Percentiles rank a stretch among this genome's conserved stretches.
Conservation (phyloP, 1,139 yeast genomes). For the Blastobotrys indianensis region DNA sequence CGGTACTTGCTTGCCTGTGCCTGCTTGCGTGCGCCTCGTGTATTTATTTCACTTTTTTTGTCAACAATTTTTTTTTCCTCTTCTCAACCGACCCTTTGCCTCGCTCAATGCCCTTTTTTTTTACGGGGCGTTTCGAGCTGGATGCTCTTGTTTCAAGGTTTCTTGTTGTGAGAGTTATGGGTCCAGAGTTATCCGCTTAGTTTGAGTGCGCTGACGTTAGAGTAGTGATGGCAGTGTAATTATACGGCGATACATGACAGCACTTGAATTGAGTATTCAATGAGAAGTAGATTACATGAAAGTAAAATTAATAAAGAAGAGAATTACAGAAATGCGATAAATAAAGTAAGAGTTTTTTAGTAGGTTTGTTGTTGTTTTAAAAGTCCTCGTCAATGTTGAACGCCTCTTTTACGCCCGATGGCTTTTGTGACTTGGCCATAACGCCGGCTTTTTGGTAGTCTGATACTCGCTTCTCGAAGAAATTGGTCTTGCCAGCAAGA, state of each 20-base stretch:
- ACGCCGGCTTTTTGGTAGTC: conserved; percentile 99
- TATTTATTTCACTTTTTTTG: no score
- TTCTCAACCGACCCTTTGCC: not conserved
- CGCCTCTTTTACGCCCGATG: conserved; percentile 38
- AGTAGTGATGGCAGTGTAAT: conserved; percentile 19
- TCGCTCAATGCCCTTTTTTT: not conserved
- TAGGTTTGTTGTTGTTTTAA: no score
- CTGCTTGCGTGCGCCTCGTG: no score
- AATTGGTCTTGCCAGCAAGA: conserved; percentile 95
- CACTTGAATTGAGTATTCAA: not conserved
- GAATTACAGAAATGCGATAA: not conserved
- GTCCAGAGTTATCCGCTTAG: conserved; percentile 19
- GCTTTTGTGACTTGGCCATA: conserved; percentile 53
- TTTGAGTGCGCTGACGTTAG: conserved; percentile 23
- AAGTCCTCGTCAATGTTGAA: conserved; percentile 43
- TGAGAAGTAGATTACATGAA: not conserved
- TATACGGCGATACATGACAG: conserved; percentile 16
- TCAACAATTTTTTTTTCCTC: not conserved
- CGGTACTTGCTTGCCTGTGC: no score
- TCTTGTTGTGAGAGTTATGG: conserved; percentile 13
- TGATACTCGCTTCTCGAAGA: conserved; percentile 97
- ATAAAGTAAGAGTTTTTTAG: not conserved
- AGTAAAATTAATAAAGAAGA: conserved; percentile 1
- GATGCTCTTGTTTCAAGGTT: no score
- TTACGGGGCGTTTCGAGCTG: conserved; percentile 21